Base-by-base conservation (phyloP, 108 stramenopile species). In the Nitzschia inconspicua region DNA sequence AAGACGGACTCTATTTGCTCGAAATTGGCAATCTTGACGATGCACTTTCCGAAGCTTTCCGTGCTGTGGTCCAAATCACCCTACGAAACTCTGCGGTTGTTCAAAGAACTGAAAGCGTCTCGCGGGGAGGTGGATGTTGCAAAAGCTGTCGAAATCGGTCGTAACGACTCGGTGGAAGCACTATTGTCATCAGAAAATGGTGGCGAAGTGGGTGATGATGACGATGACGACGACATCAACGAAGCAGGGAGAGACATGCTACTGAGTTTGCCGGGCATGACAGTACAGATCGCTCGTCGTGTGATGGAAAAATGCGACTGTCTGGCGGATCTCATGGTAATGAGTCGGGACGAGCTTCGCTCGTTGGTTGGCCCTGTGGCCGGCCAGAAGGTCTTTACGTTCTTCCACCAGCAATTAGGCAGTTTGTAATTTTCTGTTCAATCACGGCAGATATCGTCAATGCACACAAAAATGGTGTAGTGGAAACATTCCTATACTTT, bases 61-160 rank as follows among this genome's bases (percentile, higher is more conserved):
- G 68, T 98, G 7, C 64, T 99, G 44, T 99, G 98, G 97, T 86
- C 94, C 3, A 75, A 91, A 23, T 91, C 83, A 40, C 94, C 96
- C 16, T 89, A 96, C 60, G 94, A 96, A 47, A 96, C 97, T 1
- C 68, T 96, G 29, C 75, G 79, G 44, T 70, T 97, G n/a, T 98
- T 99, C 69, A 79, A 87, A 62, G 66, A 73, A 32, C 60, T 97
- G 44, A 95, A 94, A 57, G 29, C 41, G 14, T 92, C 82, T 41
- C 88, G 89, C 61, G 86, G 92, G n/a, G 89, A 95, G 60, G 88
- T 88, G 3, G 87, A 95, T 59, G 90, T 91, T 0, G 85, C 86
- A 13, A 77, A 66, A 41, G 95, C 95, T 2, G 72, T 89, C 9
- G 86, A 85, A 53, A 63, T 91, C 34, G 95, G 93, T 14, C 78